phyloP scores from a whole-genome alignment of 2,329 filamentous ascomycete species.

The Calycina herbarum region DNA sequence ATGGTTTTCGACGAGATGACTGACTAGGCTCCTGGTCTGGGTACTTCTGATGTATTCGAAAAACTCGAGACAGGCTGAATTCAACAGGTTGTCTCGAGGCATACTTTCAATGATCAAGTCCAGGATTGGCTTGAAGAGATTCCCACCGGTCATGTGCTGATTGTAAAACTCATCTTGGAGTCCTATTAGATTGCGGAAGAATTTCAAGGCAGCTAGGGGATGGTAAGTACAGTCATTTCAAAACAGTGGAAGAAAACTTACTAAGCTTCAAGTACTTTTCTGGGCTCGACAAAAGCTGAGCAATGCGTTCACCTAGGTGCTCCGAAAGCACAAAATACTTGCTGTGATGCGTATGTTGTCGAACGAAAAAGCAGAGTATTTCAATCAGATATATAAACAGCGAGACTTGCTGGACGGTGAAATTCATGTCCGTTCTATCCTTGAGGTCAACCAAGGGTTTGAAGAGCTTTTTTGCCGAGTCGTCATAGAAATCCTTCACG shows the following conservation, averaged over 20 bases:
- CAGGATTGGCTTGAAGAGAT: slow-evolving; percentile 80
- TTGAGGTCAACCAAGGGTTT: slow-evolving; percentile 82
- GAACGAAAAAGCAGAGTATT: slow-evolving; percentile 89
- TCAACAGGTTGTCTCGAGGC: slow-evolving; percentile 88
- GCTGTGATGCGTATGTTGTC: slow-evolving; percentile 81
- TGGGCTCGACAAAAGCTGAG: slow-evolving; percentile 76
- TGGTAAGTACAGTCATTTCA: slow-evolving; percentile 19
- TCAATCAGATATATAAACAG: slow-evolving; percentile 90
- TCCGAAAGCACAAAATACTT: slow-evolving; percentile 85
- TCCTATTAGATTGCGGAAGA: slow-evolving; percentile 83
- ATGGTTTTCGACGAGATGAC: slow-evolving; percentile 81
- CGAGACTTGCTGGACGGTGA: slow-evolving; percentile 82
- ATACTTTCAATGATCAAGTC: slow-evolving; percentile 82
- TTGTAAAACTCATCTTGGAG: slow-evolving; percentile 91
- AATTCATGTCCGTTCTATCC: slow-evolving; percentile 63
- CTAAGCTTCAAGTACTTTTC: slow-evolving; percentile 93
- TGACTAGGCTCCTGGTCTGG: slow-evolving; percentile 76
- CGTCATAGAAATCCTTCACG: slow-evolving; percentile 85
- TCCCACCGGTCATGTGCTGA: slow-evolving; percentile 77
- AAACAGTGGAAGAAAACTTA: slow-evolving; percentile 45
- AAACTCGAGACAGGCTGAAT: slow-evolving; percentile 89
- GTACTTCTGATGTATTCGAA: slow-evolving; percentile 89
- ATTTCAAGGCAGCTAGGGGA: slow-evolving; percentile 76
- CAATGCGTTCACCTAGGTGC: slow-evolving; percentile 74
- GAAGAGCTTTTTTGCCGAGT: slow-evolving; percentile 82